Evolutionary conservation across 495 filamentous ascomycete genomes (phyloP).

Genomic region (Chlorociboria aeruginascens): DNA sequence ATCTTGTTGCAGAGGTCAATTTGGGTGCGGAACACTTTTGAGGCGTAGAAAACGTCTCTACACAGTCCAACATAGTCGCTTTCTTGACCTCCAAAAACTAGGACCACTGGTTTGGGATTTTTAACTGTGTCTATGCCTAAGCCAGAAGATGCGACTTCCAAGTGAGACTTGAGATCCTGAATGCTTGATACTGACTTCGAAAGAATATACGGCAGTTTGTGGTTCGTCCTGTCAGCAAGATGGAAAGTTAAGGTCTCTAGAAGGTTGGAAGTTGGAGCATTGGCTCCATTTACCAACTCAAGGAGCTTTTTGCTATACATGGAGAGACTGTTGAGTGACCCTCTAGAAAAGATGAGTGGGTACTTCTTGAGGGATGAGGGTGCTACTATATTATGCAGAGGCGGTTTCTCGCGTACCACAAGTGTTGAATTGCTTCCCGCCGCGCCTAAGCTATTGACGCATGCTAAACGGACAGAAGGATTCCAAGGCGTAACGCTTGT

Average conservation of each 20-base stretch:
- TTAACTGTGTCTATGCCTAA: too few species aligned
- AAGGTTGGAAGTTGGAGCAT: too few species aligned
- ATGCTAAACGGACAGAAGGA: background rate
- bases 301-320: background rate
- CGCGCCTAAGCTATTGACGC: background rate
- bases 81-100: slow-evolving; percentile 29
- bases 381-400: background rate
- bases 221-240: too few species aligned
- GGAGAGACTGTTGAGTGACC: background rate
- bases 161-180: too few species aligned
- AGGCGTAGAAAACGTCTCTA: background rate
- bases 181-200: too few species aligned
- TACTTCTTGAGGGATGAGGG: background rate
- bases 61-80: slow-evolving; percentile 11
- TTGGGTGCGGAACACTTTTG: background rate
- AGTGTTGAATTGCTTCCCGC: background rate
- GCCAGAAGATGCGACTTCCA: too few species aligned
- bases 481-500: background rate
- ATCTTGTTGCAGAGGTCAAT: slow-evolving; percentile 1
- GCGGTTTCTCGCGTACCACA: background rate
- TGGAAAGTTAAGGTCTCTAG: too few species aligned
- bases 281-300: too few species aligned
- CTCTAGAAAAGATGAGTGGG: background rate
- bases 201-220: too few species aligned
- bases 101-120: slow-evolving; percentile 12